phyloP scores from a whole-genome alignment of 495 filamentous ascomycete genomes.

The Aspergillus affinis region DNA sequence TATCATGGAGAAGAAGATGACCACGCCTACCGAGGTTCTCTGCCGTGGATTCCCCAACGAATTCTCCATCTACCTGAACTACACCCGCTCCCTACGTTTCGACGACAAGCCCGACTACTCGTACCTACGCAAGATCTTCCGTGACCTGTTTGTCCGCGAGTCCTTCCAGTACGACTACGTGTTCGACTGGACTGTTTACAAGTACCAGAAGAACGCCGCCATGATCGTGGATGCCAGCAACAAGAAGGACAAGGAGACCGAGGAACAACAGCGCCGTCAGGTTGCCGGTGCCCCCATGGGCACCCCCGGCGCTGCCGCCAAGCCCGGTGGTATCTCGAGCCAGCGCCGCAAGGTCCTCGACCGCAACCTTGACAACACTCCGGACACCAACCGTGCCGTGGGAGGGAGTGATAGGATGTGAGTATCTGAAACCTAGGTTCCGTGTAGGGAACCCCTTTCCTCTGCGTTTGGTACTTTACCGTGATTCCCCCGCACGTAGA shows the following conservation, averaged over 20 bases:
- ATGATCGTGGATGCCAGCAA: slow-evolving; percentile 79
- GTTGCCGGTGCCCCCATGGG: slow-evolving; percentile 61
- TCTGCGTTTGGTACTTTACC: slow-evolving; percentile 82
- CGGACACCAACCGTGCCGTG: slow-evolving; percentile 83
- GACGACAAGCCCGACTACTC: slow-evolving; percentile 99
- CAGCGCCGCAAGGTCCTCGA: slow-evolving; percentile 84
- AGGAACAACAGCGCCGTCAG: slow-evolving; percentile 66
- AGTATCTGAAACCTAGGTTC: slow-evolving; percentile 82
- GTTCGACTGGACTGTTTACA: slow-evolving; percentile 99
- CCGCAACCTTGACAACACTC: slow-evolving; percentile 72
- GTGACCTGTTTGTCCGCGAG: slow-evolving; percentile 97
- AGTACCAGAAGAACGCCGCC: slow-evolving; percentile 99
- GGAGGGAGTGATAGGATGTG: slow-evolving; percentile 98
- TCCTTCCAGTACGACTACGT: slow-evolving; percentile 99
- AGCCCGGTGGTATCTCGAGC: slow-evolving; percentile 70
- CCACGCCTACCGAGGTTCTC: slow-evolving; percentile 96
- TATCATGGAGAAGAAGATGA: slow-evolving; percentile 99
- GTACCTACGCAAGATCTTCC: slow-evolving; percentile 99
- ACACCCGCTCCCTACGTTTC: slow-evolving; percentile 97
- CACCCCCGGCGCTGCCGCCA: slow-evolving; percentile 58
- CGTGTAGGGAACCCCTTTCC: slow-evolving; percentile 83
- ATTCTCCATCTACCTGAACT: slow-evolving; percentile 99
- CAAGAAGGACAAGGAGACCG: slow-evolving; percentile 72
- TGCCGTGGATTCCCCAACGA: slow-evolving; percentile 99
- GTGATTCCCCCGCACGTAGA: slow-evolving; percentile 70